Conservation (phyloP, 2,329 filamentous ascomycete species). For the Neobulgaria alba region DNA sequence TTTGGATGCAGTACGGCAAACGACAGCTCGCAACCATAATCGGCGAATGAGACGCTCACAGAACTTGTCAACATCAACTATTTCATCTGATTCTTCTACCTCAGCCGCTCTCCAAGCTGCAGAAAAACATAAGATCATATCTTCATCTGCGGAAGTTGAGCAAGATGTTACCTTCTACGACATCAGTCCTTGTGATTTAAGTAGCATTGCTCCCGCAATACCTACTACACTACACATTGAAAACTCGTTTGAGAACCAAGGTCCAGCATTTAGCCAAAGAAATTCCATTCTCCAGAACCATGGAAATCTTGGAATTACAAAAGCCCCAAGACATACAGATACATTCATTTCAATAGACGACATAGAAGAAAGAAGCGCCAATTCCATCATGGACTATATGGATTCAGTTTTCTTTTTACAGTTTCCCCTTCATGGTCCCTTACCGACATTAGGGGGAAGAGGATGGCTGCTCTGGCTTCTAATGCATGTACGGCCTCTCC, state of each 20-base stretch:
- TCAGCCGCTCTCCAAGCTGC: neutral
- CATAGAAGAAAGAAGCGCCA: slow-evolving; percentile 7
- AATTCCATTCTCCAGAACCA: neutral
- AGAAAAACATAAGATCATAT: neutral
- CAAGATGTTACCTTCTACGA: neutral
- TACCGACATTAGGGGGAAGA: slow-evolving; percentile 43
- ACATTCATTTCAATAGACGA: neutral
- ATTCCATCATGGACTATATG: slow-evolving; percentile 48
- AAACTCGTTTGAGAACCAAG: neutral
- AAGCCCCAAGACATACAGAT: neutral
- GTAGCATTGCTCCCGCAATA: neutral
- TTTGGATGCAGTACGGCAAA: neutral
- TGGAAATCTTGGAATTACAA: neutral
- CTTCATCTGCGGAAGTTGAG: neutral
- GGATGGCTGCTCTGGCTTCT: slow-evolving; percentile 52
- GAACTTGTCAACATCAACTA: neutral
- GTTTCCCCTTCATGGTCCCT: slow-evolving; percentile 52
- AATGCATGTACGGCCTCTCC: slow-evolving; percentile 44
- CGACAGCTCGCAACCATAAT: neutral
- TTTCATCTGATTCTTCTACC: neutral
- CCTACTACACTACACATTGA: neutral
- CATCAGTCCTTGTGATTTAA: too few species aligned
- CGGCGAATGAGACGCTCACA: neutral
- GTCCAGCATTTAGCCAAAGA: neutral
- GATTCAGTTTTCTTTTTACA: slow-evolving; percentile 54